Base-by-base conservation (phyloP, 495 filamentous ascomycete genomes). In the Penicillium mononematosum region DNA sequence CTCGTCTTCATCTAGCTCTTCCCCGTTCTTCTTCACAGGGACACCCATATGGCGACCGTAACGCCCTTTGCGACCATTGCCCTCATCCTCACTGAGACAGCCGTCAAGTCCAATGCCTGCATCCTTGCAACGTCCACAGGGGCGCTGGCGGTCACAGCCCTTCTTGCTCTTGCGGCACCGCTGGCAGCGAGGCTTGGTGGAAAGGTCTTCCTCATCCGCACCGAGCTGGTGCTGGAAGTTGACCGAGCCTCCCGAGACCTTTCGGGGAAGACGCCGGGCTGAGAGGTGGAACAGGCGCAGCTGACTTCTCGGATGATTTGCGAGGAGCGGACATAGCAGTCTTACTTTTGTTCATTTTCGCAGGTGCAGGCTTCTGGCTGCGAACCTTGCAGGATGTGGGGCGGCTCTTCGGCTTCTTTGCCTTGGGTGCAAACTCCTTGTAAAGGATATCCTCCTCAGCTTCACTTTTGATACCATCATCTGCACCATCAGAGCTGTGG, bases 151-250 rank as follows among this genome's bases (percentile, higher is more conserved):
- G 78, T 98, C 95, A 68, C 94, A 98, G 6, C 94, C 94, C 75
- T 98, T 98, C 81, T 98, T 98, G 71, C 92, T 97, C 83, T 98
- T 98, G 58, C 94, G 87, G 78, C 94, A 98, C 45, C 94, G 89
- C 69, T 98, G 94, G 80, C 94, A 98, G 61, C 94, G 92, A 29
- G 94, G 94, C 74, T 97, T 96, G 38, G 88, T 90, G 1, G 90
- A 95, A 19, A 96, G 76, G 60, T 96, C 92, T 47, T 95, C 90
- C 43, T 96, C 90, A 58, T 96, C 94, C 5, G 84, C 85, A 45
- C 84, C 88, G 47, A 92, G 84, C 59, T 83, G 81, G 50, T 86
- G 81, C 59, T 87, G 86, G 68, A 87, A 83, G 58, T 85, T 84
- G 53, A 87, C 76, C 12, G 83, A 79, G 19, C 88, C 87, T 5